These are phyloP conservation scores for Triangularia verruculosa DNA, from an alignment of 2,329 filamentous ascomycete species.

Conservation along the genomic window DNA sequence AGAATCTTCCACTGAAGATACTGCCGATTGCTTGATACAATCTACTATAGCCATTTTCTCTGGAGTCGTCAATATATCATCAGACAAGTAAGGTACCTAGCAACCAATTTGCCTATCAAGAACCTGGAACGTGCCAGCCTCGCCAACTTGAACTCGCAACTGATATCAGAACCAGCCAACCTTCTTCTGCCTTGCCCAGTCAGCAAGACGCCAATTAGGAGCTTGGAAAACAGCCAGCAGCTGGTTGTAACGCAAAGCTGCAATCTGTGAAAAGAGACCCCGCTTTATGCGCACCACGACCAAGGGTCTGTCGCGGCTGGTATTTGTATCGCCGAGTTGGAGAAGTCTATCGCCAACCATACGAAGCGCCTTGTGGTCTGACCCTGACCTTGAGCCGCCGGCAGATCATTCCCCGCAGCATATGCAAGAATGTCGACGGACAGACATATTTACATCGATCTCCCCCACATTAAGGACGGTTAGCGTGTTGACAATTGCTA, in stretches of 20 bases:
- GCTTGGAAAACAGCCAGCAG: neutral
- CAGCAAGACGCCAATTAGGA: neutral
- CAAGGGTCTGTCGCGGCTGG: constrained; percentile 1
- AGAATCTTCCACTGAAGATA: neutral
- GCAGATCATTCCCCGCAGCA: neutral
- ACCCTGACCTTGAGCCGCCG: neutral
- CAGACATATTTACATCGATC: no score
- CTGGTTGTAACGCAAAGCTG: no score
- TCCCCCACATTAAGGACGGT: no score
- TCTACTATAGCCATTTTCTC: neutral
- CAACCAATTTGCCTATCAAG: neutral
- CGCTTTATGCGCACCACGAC: neutral
- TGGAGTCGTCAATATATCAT: neutral
- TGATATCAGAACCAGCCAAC: neutral
- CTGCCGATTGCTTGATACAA: neutral
- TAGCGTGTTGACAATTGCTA: no score
- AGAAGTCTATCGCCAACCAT: neutral
- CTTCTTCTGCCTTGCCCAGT: neutral
- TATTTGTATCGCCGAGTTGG: constrained; percentile 7
- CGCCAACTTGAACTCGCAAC: neutral
- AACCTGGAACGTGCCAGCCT: neutral
- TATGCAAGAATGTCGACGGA: neutral
- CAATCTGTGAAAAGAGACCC: neutral
- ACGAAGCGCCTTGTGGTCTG: neutral
- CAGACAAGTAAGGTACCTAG: neutral